Base-by-base conservation (phyloP, 768 basidiomycete species). In the Mycena latifolia region DNA sequence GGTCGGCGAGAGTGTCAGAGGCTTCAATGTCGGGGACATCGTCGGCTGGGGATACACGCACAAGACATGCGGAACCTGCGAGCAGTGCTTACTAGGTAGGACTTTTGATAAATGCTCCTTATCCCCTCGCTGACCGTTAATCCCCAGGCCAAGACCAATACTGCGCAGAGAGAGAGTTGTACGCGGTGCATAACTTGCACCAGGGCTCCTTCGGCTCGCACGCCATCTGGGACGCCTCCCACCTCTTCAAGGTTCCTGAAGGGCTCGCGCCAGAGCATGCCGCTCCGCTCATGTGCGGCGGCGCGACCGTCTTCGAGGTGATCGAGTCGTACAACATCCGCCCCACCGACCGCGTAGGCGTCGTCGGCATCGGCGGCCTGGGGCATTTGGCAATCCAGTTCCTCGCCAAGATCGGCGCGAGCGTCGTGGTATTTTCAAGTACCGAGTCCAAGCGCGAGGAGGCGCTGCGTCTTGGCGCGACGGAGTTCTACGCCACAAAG, bases 181-280 rank as follows among this genome's bases (percentile, higher is more conserved):
- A n/a, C n/a, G n/a, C n/a, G n/a, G n/a, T n/a, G n/a, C n/a, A n/a
- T n/a, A n/a, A n/a, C n/a, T n/a, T n/a, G n/a, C n/a, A n/a, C n/a
- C n/a, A n/a, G n/a, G n/a, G n/a, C n/a, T n/a, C n/a, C n/a, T n/a
- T 67, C 24, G 66, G 51, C 55, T 67, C 66, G 37, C 74, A 80
- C 45, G 78, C 79, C 7, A 58, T 79, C 39, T 78, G 77, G 75
- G 76, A 76, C 33, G 75, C 76, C 2, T 69, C 69, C 17, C 80
- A 73, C 47, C 69, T 81, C n/a, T 81, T 79, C 70, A 74, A 74
- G 18, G 69, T 81, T 29, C 80, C 80, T 2, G 76, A 74, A 0
- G 58, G 60, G 4, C 62, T 81, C 46, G 63, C 73, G 10, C 79
- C 77, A 22, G 71, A 72, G n/a, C n/a, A n/a, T n/a, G n/a, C n/a